Base-by-base conservation (phyloP, 805 yeast species). In the Yamadazyma sp. region DNA sequence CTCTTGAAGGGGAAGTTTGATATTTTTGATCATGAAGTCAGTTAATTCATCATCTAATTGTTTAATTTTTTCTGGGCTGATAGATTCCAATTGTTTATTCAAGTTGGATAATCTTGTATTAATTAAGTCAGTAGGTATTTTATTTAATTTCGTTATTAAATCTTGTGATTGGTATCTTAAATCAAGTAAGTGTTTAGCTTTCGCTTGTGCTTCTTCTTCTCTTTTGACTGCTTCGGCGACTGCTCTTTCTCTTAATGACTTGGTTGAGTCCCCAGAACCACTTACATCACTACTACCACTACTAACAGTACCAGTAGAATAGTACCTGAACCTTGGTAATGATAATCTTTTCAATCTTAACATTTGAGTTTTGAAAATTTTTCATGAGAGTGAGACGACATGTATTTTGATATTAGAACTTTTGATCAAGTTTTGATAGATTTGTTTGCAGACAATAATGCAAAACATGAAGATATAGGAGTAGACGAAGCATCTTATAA, bases 171-270 rank as follows among this genome's bases (percentile, higher is more conserved):
- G 38, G 13, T 46, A 40, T 37, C 53, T 58, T 37, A 61, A 52
- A 40, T 63, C 63, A 14, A 65, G 50, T 27, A 65, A 44, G 14
- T 56, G 53, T 38, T 61, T 62, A 25, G 62, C 58, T 33, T 45
- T 58, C 12, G 60, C 57, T 23, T 54, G 44, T n/a, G 58, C 61
- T 40, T 60, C 70, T 50, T 65, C 70, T 36, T 66, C 73, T 38
- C 55, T 52, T 6, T 70, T 70, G n/a, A 63, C 49, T 1, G 71
- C 70, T 39, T 64, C 70, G 2, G 69, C 67, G 29, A 66, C 42
- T n/a, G 65, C 68, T 37, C 47, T 53, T 40, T 66, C 71, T 44
- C 71, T 59, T 24, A 58, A 39, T 30, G 57, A 58, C 38, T 52
- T 57, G 38, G 57, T 12, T n/a, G n/a, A n/a, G n/a, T n/a, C n/a